Evolutionary conservation across 2,329 filamentous ascomycete genomes (phyloP), one percentile per base, ranked within the genome.

Genomic region (Cladophialophora bantiana): DNA sequence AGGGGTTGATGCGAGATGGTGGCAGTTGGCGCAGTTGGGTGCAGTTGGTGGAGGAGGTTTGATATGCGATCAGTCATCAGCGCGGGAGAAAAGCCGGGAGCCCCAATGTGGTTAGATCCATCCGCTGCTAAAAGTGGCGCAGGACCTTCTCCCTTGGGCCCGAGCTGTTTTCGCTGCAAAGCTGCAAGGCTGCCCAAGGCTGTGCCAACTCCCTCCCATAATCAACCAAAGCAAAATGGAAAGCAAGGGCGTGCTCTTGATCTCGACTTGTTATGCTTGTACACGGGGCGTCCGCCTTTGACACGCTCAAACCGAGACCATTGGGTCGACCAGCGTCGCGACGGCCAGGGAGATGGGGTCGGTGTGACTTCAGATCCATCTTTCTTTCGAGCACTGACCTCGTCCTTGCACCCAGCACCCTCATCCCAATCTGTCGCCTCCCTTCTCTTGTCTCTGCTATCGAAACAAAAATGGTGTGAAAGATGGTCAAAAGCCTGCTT

Each of bases 201-300:
- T 50, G 45, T 7, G 45, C 18, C 18, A 26, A 9, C 10, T 18
- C 40, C 2, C 6, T 10, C 7, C 26, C 26, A 45, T 2, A 5
- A 18, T 2, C 15, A 1, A 18, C 15, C 15, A 45, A 9, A 20
- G 5, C 40, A 45, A 4, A 45, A 20, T 15, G 40, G 40, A 45
- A 18, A 45, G 20, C 26, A 26, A 26, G 26, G 26, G 26, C 26
- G 18, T 50, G 45, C 45, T 50, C 45, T 10, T 15, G 42, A 31
- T 50, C 4, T 50, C 45, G 18, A 50, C 45, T 50, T 50, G 7
- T 50, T 9, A 50, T 50, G 45, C 45, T 50, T 50, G 45, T n/a
- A 50, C 45, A 50, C 20, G 18, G 18, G 45, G 18, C 12, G 26
- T 50, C 45, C 26, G 18, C 18, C 42, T 48, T 45, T 45, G 42